phyloP scores from a whole-genome alignment of 2,329 filamentous ascomycete species.

The Exophiala sideris region DNA sequence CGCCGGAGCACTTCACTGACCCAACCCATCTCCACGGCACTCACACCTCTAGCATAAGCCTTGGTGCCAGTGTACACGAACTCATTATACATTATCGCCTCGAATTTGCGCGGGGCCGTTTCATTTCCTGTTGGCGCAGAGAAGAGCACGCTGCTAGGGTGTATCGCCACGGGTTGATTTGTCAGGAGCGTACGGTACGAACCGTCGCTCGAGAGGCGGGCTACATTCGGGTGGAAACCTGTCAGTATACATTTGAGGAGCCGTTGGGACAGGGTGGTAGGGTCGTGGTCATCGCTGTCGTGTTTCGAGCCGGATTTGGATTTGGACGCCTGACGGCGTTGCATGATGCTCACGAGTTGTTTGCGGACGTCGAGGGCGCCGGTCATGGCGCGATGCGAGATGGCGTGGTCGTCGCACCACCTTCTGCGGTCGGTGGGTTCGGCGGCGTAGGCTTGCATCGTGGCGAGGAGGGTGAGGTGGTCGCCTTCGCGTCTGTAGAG shows the following conservation, averaged over 20 bases:
- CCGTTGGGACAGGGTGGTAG: slow-evolving; percentile 41
- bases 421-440: slow-evolving; percentile 57
- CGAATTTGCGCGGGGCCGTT: slow-evolving; percentile 9
- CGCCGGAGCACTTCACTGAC: slow-evolving; percentile 44
- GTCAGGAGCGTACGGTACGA: slow-evolving; percentile 60
- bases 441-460: slow-evolving; percentile 57
- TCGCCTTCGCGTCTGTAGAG: slow-evolving; percentile 61
- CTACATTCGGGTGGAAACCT: slow-evolving; percentile 60
- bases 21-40: slow-evolving; percentile 62
- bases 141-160: slow-evolving; percentile 35
- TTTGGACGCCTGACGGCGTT: slow-evolving; percentile 10
- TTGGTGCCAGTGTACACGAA: slow-evolving; percentile 62
- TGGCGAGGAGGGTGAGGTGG: slow-evolving; percentile 60
- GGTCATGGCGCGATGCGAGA: slow-evolving; percentile 63
- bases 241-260: slow-evolving; percentile 58
- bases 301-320: neutral
- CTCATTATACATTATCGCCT: slow-evolving; percentile 62
- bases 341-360: slow-evolving; percentile 25
- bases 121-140: neutral
- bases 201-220: slow-evolving; percentile 31
- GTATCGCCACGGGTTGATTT: slow-evolving; percentile 61
- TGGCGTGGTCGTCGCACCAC: slow-evolving; percentile 58
- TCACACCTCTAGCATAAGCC: slow-evolving; percentile 61
- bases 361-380: slow-evolving; percentile 53
- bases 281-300: slow-evolving; percentile 30